Conservation (phyloP, 2,329 filamentous ascomycete species). For the Botrytis fragariae region DNA sequence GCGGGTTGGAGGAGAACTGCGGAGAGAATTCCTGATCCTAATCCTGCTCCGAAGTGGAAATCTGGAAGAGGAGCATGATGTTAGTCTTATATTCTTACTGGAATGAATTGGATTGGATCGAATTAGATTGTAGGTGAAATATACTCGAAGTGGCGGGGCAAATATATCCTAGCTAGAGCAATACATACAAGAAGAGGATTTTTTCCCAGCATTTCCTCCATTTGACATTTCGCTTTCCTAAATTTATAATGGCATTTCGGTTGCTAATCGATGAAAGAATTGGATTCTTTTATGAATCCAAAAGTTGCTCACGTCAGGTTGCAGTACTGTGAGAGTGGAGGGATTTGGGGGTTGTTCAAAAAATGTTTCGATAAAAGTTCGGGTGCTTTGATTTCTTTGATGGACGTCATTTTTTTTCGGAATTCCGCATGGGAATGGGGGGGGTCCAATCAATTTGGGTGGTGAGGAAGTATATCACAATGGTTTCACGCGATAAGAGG, state of each 20-base stretch:
- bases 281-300: constrained; percentile 1
- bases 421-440: constrained; percentile 1
- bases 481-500: not conserved
- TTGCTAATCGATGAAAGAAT: not conserved
- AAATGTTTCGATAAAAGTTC: constrained; percentile 10
- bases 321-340: not conserved
- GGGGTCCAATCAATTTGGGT: not conserved
- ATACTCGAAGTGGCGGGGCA: not conserved
- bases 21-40: constrained; percentile 82
- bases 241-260: constrained; percentile 30
- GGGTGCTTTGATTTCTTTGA: constrained; percentile 10
- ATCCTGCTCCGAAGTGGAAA: constrained; percentile 85
- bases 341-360: not conserved
- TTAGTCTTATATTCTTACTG: not conserved
- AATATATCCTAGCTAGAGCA: not conserved
- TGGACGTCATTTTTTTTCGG: constrained; percentile 15
- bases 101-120: not conserved
- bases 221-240: constrained; percentile 46
- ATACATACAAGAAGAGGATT: constrained; percentile 49
- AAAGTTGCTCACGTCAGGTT: constrained; percentile 17
- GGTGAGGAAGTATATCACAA: not conserved
- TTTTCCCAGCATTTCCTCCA: constrained; percentile 48
- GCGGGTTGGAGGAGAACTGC: constrained; percentile 91
- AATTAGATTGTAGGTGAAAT: not conserved
- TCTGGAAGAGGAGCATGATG: constrained; percentile 43